phyloP scores from a whole-genome alignment of 1,139 yeast species.

The Suhomyces terraborum region DNA sequence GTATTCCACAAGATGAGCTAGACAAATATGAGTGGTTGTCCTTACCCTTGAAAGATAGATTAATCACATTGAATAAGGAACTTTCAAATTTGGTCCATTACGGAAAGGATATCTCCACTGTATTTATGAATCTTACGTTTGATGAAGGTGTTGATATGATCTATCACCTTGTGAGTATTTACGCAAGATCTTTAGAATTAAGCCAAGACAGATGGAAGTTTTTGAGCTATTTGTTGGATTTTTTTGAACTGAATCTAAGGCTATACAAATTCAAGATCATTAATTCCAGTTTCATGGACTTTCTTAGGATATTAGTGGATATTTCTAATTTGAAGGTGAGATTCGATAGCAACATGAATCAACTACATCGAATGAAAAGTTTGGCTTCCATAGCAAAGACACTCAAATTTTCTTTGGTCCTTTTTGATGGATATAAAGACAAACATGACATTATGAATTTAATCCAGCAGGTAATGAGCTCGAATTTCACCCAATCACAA shows the following conservation, averaged over 20 bases:
- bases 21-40: constrained; percentile 31
- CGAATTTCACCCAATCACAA: not conserved
- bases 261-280: constrained; percentile 22
- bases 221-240: constrained; percentile 27
- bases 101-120: constrained; percentile 21
- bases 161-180: constrained; percentile 35
- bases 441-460: constrained; percentile 18
- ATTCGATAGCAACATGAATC: constrained; percentile 9
- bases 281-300: constrained; percentile 24
- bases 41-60: constrained; percentile 25
- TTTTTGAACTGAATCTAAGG: constrained; percentile 21
- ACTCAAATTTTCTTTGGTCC: constrained; percentile 10
- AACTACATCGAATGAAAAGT: constrained; percentile 9
- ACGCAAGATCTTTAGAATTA: constrained; percentile 26
- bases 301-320: constrained; percentile 26
- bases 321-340: constrained; percentile 15
- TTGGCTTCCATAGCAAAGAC: constrained; percentile 13
- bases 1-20: constrained; percentile 31
- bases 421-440: constrained; percentile 42
- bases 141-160: constrained; percentile 27
- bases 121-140: constrained; percentile 29
- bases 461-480: constrained; percentile 5
- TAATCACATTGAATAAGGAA: constrained; percentile 33
- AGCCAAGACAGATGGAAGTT: constrained; percentile 36
- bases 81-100: constrained; percentile 27